Evolutionary conservation across 2,329 filamentous ascomycete species (phyloP), one percentile per base, ranked within the genome.

Genomic region (Emmonsia crescens): DNA sequence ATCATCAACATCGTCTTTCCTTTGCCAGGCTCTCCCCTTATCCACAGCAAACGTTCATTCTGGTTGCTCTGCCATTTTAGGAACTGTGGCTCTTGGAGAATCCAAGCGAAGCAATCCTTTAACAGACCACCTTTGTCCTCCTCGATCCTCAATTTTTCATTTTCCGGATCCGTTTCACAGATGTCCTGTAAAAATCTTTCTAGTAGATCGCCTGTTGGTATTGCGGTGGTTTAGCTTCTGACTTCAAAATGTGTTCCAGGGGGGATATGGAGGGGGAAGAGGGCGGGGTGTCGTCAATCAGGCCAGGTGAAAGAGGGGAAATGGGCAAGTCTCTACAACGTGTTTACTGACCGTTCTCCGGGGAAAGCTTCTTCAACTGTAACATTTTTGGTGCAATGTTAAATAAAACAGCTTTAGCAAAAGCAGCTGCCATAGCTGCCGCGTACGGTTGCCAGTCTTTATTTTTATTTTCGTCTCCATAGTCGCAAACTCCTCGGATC

Each of bases 401-500:
- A 57, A 19, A 16, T 46, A 72, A 61, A 9, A 72, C n/a, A 9
- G 64, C 66, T 60, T 70, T 70, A 2, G 68, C 66, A 61, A 72
- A 3, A 16, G 54, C 54, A 14, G 31, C 54, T 40, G 54, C 31
- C 31, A 36, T 40, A 8, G 29, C 54, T 27, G 74, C 71, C 0
- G 74, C 73, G 60, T 73, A 76, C 0, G 69, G 70, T 19, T 74
- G 70, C 74, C 73, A 76, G 0, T 67, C 61, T 42, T 73, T 70
- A 40, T 71, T 74, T 51, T 75, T 74, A 24, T 71, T 67, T 24
- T 63, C 56, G 56, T 75, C 72, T 0, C 60, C 72, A 31, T 76
- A 75, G 57, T 75, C 70, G 57, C 71, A 75, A 5, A 72, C 71
- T 0, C 72, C 72, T 31, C 70, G 67, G 5, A 76, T 69, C 0